These are phyloP conservation scores for Fusarium sulawesiense DNA, from an alignment of 2,329 filamentous ascomycete species.

Conservation along the genomic window DNA sequence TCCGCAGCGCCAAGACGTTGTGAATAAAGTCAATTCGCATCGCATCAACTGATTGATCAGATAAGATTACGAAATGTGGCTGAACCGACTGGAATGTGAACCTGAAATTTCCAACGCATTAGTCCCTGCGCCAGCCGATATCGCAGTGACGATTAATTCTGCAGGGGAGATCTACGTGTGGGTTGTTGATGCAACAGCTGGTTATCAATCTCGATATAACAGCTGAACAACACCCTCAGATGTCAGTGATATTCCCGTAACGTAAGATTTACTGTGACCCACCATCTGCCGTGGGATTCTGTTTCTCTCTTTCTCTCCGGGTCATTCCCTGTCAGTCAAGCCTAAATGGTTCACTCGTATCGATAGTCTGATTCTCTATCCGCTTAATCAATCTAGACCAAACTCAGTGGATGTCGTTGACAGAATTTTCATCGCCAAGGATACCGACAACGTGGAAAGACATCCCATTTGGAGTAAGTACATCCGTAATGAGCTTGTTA, in stretches of 20 bases:
- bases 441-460: constrained; percentile 20
- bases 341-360: neutral
- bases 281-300: neutral
- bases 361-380: neutral
- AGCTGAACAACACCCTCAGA: neutral
- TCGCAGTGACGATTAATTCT: neutral
- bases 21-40: neutral
- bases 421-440: constrained; percentile 11
- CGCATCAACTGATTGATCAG: constrained; percentile 8
- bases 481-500: constrained; percentile 17
- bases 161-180: neutral
- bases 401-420: neutral
- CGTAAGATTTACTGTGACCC: constrained; percentile 1
- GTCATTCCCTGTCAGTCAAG: neutral
- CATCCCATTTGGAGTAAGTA: neutral
- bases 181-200: neutral
- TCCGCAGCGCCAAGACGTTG: neutral
- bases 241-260: neutral
- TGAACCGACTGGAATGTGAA: neutral
- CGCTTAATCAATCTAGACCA: constrained; percentile 16
- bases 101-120: neutral
- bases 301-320: neutral
- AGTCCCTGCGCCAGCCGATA: neutral
- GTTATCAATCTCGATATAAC: neutral
- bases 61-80: constrained; percentile 19